Evolutionary conservation across 768 basidiomycete species (phyloP).

Genomic region (Pleurotus pulmonarius): DNA sequence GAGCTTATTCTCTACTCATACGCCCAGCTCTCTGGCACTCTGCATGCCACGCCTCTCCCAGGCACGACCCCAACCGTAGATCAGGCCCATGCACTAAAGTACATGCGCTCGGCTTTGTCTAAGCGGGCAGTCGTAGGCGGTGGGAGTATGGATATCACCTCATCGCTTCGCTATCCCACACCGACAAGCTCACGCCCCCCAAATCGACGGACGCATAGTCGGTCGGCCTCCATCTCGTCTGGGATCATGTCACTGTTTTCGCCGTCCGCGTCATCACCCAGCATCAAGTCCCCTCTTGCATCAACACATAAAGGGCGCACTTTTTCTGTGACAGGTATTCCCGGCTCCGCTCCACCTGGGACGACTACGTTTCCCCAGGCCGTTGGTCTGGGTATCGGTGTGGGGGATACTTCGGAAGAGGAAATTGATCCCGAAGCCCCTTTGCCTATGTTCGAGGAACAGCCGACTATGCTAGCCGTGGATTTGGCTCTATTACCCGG

Average conservation of each 20-base stretch:
- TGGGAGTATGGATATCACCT: slow-evolving; percentile 77
- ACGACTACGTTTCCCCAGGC: not conserved
- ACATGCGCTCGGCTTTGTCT: slow-evolving; percentile 46
- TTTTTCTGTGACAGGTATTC: slow-evolving; percentile 5
- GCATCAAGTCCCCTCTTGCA: slow-evolving; percentile 50
- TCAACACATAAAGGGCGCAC: slow-evolving; percentile 17
- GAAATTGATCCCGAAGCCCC: slow-evolving; percentile 59
- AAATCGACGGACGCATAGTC: slow-evolving; percentile 12
- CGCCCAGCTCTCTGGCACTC: slow-evolving; percentile 70
- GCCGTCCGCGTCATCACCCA: slow-evolving; percentile 33
- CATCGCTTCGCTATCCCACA: slow-evolving; percentile 44
- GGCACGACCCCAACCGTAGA: slow-evolving; percentile 34
- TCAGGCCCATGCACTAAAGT: slow-evolving; percentile 39
- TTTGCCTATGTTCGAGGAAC: slow-evolving; percentile 82
- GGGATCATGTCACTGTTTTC: slow-evolving; percentile 5
- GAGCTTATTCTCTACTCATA: slow-evolving; percentile 85
- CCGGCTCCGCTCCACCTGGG: slow-evolving; percentile 3
- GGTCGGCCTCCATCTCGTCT: slow-evolving; percentile 5
- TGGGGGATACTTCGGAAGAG: slow-evolving; percentile 24
- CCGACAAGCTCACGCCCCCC: slow-evolving; percentile 16
- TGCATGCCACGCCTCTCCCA: slow-evolving; percentile 48
- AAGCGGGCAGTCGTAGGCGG: slow-evolving; percentile 56
- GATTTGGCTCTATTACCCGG: slow-evolving; percentile 82
- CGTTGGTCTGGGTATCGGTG: slow-evolving; percentile 20
- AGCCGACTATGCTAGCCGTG: slow-evolving; percentile 85